Evolutionary conservation across 2,329 filamentous ascomycete genomes (phyloP).

Genomic region (Colletotrichum sp.): DNA sequence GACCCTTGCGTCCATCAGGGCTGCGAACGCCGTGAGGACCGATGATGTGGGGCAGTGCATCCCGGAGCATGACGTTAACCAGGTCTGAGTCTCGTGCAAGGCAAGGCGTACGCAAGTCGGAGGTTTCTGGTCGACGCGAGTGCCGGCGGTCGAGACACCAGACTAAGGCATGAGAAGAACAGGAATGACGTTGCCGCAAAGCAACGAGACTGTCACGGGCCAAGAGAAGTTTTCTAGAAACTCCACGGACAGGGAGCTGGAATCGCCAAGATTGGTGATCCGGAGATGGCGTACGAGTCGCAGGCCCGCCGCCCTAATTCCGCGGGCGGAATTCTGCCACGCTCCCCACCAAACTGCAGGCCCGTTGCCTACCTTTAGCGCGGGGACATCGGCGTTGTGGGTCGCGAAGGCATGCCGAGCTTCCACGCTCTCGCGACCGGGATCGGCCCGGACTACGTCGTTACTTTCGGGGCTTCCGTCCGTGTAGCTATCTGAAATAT

Average conservation of each 20-base stretch:
- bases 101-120: background rate
- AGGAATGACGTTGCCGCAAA: background rate
- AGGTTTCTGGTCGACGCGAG: background rate
- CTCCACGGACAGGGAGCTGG: background rate
- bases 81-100: background rate
- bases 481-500: background rate
- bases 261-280: constrained; percentile 9
- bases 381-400: background rate
- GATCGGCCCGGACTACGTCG: background rate
- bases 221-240: background rate
- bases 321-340: constrained; percentile 7
- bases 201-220: background rate
- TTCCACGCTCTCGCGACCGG: background rate
- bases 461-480: background rate
- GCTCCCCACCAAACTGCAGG: background rate
- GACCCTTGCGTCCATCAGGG: background rate
- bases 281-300: background rate
- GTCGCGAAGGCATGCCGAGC: background rate
- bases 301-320: background rate
- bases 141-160: background rate
- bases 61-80: background rate
- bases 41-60: background rate
- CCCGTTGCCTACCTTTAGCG: background rate
- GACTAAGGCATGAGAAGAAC: background rate
- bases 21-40: background rate